Conservation (phyloP, 331 rosid genomes). For the Pyrus hybrid region DNA sequence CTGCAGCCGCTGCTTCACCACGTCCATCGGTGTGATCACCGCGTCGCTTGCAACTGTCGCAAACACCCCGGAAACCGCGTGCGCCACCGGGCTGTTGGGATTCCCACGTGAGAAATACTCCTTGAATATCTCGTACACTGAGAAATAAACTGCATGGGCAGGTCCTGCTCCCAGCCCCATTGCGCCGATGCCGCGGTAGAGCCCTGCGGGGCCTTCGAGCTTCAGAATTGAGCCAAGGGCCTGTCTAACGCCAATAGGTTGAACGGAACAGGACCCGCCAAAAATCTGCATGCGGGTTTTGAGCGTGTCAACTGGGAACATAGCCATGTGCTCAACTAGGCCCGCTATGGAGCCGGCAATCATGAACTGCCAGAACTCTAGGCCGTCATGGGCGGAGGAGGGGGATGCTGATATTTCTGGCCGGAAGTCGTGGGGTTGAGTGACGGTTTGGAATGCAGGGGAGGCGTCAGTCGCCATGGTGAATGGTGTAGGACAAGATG, state of each 20-base stretch:
- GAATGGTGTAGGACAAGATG: background rate
- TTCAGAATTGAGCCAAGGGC: slow-evolving; percentile 27
- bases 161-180: slow-evolving; percentile 47
- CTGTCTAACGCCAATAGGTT: slow-evolving; percentile 21
- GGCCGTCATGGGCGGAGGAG: slow-evolving; percentile 29
- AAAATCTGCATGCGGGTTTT: slow-evolving; percentile 33
- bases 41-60: slow-evolving; percentile 44
- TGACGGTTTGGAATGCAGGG: background rate
- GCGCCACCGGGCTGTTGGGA: slow-evolving; percentile 13
- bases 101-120: slow-evolving; percentile 14
- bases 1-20: slow-evolving; percentile 58
- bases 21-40: slow-evolving; percentile 47
- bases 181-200: slow-evolving; percentile 30
- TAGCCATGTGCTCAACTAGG: slow-evolving; percentile 34
- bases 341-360: slow-evolving; percentile 38
- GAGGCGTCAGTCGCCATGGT: slow-evolving; percentile 31
- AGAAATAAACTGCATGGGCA: slow-evolving; percentile 37
- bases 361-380: slow-evolving; percentile 34
- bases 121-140: slow-evolving; percentile 34
- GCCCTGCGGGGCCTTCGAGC: slow-evolving; percentile 22
- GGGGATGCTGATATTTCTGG: slow-evolving; percentile 19
- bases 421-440: slow-evolving; percentile 15
- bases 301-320: slow-evolving; percentile 41
- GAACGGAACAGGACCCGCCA: slow-evolving; percentile 14
- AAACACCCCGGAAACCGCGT: slow-evolving; percentile 25